Base-by-base conservation (phyloP, 2,329 filamentous ascomycete species). In the Myriosclerotinia curreyana region DNA sequence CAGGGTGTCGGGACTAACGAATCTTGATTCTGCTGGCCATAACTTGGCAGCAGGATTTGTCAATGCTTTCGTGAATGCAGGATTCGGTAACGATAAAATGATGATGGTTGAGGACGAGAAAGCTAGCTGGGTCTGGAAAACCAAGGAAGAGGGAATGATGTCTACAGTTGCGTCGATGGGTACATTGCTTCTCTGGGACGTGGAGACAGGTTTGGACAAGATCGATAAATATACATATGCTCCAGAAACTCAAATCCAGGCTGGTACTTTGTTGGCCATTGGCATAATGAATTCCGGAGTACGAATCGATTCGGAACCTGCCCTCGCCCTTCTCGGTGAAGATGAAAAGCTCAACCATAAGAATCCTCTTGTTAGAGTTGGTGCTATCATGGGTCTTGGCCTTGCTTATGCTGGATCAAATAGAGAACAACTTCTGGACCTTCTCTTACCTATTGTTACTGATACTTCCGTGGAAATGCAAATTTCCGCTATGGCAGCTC, bases 61-160 rank as follows among this genome's bases (percentile, higher is more conserved):
- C 69, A 99, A 99, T 74, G 91, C 90, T 0, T 98, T 99, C 73
- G 92, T 95, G 67, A 99, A 99, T 71, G 93, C 95, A 61, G 95
- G 95, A 40, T 99, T 92, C 71, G 91, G 92, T 51, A 90, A 93
- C 65, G 95, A 99, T 77, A 98, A 97, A 82, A 90, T 99, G 86
- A 97, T 99, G 94, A 81, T 98, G 65, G 88, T 92, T 50, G 89
- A 95, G 25, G 88, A 91, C 65, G 88, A 92, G 68, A 96, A 96
- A 80, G 88, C 90, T 71, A 91, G 89, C 68, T 99, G 95, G 94
- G 91, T 99, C 5, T 99, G 92, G 92, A 99, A 98, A 81, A 98
- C 96, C 25, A 99, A 99, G 79, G 92, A 96, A 50, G 93, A 97
- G 73, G 95, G 95, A 68, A 96, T 96, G 92, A 84, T 96, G 78